These are phyloP conservation scores for Alisma plantagoaquatica DNA, from an alignment of 106 monocot species.

Conservation along the genomic window DNA sequence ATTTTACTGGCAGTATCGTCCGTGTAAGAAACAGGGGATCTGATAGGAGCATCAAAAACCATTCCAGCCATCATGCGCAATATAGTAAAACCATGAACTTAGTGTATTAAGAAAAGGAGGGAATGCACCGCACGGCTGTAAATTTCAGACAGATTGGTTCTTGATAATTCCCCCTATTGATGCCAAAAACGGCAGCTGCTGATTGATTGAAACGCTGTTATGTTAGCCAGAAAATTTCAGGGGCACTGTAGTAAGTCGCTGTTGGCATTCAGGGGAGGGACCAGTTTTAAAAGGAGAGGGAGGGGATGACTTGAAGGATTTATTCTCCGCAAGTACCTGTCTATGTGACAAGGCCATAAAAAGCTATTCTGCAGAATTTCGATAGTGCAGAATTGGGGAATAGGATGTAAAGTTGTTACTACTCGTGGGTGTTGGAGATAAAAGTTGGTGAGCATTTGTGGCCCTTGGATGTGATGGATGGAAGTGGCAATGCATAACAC, in stretches of 20 bases:
- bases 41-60: slow-evolving; percentile 3
- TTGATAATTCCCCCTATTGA: too few relatives aligned
- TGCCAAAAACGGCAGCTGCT: too few relatives aligned
- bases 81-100: neutral
- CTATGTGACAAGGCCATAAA: slow-evolving; percentile 32
- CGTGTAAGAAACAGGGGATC: neutral
- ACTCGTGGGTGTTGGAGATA: too few relatives aligned
- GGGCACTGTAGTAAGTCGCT: slow-evolving; percentile 33
- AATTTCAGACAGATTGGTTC: too few relatives aligned
- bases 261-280: too few relatives aligned
- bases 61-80: neutral
- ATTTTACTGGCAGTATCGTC: too few relatives aligned
- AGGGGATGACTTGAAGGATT: slow-evolving; percentile 7
- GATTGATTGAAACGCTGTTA: too few relatives aligned
- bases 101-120: slow-evolving; percentile 4
- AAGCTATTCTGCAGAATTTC: slow-evolving; percentile 19
- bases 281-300: neutral
- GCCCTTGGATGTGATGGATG: too few relatives aligned
- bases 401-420: slow-evolving; percentile 19
- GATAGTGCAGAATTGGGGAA: slow-evolving; percentile 34
- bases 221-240: slow-evolving; percentile 13
- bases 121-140: too few relatives aligned
- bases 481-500: too few relatives aligned
- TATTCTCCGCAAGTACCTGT: slow-evolving; percentile 27
- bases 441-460: too few relatives aligned